phyloP scores from a whole-genome alignment of 495 filamentous ascomycete species.

The Aeminium ludgeri region DNA sequence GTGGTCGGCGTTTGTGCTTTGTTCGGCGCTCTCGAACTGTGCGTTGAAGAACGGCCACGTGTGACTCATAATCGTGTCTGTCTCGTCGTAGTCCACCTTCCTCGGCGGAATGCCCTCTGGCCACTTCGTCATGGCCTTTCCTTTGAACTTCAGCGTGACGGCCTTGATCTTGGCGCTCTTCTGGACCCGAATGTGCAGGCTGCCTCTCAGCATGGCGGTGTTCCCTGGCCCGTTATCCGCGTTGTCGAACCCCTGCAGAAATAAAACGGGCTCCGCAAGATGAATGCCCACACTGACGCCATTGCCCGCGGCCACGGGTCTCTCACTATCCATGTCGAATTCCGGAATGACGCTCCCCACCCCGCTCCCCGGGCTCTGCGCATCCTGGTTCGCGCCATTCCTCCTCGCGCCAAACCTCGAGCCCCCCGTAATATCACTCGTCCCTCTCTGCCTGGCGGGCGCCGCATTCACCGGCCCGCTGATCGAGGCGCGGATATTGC shows the following conservation, averaged over 20 bases:
- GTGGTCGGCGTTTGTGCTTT: conserved; percentile 49
- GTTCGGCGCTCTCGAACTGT: conserved; percentile 40
- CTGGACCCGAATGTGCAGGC: conserved; percentile 61
- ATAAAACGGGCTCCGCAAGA: conserved; percentile 79
- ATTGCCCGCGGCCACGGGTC: conserved; percentile 34
- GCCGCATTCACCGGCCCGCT: conserved; percentile 7
- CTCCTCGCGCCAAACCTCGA: too few relatives aligned
- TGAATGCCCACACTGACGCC: conserved; percentile 30
- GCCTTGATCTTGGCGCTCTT: conserved; percentile 92
- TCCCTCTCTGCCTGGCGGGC: conserved; percentile 4
- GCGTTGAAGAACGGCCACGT: conserved; percentile 74
- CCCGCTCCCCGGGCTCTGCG: too few relatives aligned
- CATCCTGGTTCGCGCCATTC: too few relatives aligned
- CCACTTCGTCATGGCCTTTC: conserved; percentile 84
- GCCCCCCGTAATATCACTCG: too few relatives aligned
- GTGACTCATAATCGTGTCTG: conserved; percentile 57
- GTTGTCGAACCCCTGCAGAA: conserved; percentile 81
- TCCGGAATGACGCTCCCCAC: conserved; percentile 14
- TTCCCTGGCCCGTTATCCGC: conserved; percentile 48
- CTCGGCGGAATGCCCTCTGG: conserved; percentile 90
- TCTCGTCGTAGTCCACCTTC: conserved; percentile 71
- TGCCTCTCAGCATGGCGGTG: conserved; percentile 74
- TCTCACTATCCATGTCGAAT: conserved; percentile 24
- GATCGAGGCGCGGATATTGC: conserved; percentile 5
- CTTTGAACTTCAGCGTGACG: conserved; percentile 72